Conservation (phyloP, 441 rosid species). For the Viola pubescens region DNA sequence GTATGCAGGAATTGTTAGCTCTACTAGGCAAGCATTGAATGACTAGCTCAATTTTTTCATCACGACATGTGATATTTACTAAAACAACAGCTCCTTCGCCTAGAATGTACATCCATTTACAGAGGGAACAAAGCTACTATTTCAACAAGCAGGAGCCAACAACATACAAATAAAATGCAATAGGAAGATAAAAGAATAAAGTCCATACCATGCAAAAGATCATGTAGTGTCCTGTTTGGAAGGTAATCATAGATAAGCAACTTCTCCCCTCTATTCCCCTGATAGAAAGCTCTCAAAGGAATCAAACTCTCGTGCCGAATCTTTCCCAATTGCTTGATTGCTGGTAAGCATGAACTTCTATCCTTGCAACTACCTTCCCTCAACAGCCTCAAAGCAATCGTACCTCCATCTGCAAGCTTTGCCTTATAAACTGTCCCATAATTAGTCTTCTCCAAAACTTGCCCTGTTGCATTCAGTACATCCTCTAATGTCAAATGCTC, state of each 20-base stretch:
- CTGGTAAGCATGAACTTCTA: slow-evolving; percentile 55
- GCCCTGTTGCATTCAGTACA: slow-evolving; percentile 93
- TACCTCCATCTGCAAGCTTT: slow-evolving; percentile 83
- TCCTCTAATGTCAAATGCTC: slow-evolving; percentile 89
- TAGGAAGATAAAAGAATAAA: not conserved
- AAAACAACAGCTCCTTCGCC: not conserved
- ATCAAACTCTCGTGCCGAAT: slow-evolving; percentile 81
- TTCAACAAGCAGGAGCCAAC: not conserved
- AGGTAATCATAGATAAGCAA: slow-evolving; percentile 88
- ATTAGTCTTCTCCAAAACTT: slow-evolving; percentile 83
- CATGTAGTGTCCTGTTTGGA: slow-evolving; percentile 66
- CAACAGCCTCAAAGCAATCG: slow-evolving; percentile 76
- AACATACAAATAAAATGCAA: not conserved
- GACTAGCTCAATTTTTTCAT: too few species aligned
- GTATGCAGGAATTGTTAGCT: not conserved
- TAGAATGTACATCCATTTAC: not conserved
- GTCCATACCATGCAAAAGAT: slow-evolving; percentile 69
- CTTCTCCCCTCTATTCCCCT: slow-evolving; percentile 94
- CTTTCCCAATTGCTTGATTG: slow-evolving; percentile 67
- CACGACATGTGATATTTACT: not conserved
- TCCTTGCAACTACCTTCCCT: slow-evolving; percentile 95
- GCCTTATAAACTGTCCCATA: slow-evolving; percentile 97
- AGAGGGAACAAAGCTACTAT: not conserved
- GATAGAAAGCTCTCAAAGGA: slow-evolving; percentile 90
- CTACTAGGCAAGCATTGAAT: not conserved